A percentile compares a stretch with the other conserved stretches of the same genome.
These are phyloP conservation scores for Candida nitratophila DNA, from an alignment of 805 yeast species.

Conservation along the genomic window DNA sequence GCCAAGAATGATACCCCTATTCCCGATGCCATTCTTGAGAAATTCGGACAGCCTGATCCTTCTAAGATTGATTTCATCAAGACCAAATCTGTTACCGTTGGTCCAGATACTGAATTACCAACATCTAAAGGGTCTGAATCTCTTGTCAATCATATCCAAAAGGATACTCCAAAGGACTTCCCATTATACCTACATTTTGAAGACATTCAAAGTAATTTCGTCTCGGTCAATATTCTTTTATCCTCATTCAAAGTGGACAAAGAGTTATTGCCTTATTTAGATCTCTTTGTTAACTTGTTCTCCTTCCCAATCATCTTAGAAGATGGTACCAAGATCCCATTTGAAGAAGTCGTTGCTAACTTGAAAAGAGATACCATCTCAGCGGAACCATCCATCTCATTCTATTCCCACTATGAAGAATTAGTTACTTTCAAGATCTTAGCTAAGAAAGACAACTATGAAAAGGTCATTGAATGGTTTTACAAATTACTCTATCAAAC, in stretches of 20 bases:
- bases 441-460: constrained; percentile 56
- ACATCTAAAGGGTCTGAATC: constrained; percentile 18
- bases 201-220: constrained; percentile 71
- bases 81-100: constrained; percentile 59
- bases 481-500: constrained; percentile 55
- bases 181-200: constrained; percentile 76
- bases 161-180: constrained; percentile 36
- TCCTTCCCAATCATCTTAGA: constrained; percentile 50
- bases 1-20: constrained; percentile 65
- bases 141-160: constrained; percentile 10
- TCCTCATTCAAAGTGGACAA: constrained; percentile 58
- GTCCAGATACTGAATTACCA: constrained; percentile 32
- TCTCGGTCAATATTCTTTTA: constrained; percentile 56
- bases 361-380: constrained; percentile 70
- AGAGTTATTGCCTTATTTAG: constrained; percentile 53
- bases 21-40: constrained; percentile 56
- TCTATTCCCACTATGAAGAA: constrained; percentile 59
- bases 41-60: constrained; percentile 71
- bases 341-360: constrained; percentile 68
- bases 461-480: constrained; percentile 71
- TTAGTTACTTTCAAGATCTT: constrained; percentile 53
- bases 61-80: constrained; percentile 63
- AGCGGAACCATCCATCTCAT: constrained; percentile 48
- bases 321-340: constrained; percentile 53
- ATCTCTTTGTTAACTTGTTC: constrained; percentile 60